Base-by-base conservation (phyloP, 2,329 filamentous ascomycete genomes). In the Lecanicillium sp. region DNA sequence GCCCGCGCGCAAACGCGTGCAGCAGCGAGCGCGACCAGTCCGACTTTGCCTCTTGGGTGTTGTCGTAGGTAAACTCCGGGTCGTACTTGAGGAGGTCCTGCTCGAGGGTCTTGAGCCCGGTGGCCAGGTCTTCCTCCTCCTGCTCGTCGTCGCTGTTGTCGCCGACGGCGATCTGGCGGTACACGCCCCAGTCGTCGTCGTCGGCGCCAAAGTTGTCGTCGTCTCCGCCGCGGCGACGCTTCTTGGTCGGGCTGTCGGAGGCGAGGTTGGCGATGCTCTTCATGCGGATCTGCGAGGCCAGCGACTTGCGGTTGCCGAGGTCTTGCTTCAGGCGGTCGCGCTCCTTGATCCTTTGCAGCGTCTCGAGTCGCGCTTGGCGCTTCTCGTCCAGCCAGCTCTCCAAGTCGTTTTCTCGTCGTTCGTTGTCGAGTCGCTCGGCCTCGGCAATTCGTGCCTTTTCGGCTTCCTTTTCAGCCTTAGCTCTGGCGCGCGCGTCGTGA, bases 151-250 rank as follows among this genome's bases (percentile, higher is more conserved):
- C 87, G 54, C 84, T 87, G 49, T 72, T 73, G 7, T 84, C 83
- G 36, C 87, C 88, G 1, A 85, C 87, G 2, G 87, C 86, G 41
- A 97, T 94, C 29, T 87, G 87, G 38, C 92, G 82, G 62, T 98
- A 98, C 12, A 98, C 87, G 42, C 87, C 87, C 92, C 92, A 98
- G 60, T 98, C 92, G 41, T 94, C 89, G 55, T 98, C 92, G 59
- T 98, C 90, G 36, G 89, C 89, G 41, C 92, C 92, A 56, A 98
- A 98, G 44, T 87, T 88, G 57, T 98, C 92, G 52, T 98, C 92
- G 56, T 97, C 90, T 4, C 83, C 86, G 7, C 87, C 88, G 14
- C 89, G 80, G 12, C 87, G 73, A 41, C 90, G 78, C 61, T 95
- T 94, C 59, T 89, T 88, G 47, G 73, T 69, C 1, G 90, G 88